Base-by-base conservation (phyloP, 2,329 filamentous ascomycete species). In the Sporothrix variecibatus region DNA sequence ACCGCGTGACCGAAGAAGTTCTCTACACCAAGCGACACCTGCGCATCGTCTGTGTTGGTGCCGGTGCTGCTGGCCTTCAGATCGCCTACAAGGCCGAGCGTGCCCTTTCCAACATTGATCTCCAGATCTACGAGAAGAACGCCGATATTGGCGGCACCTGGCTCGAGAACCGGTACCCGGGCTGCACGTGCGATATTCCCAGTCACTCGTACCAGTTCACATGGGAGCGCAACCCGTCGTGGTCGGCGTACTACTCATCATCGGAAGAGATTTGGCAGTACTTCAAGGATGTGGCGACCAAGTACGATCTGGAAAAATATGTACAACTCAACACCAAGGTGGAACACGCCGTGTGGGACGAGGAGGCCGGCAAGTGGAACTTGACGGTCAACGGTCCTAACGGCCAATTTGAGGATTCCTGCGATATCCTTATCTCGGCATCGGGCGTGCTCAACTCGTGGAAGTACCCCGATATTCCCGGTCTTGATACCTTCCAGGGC, bases 181-280 rank as follows among this genome's bases (percentile, higher is more conserved):
- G 87, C 9, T 88, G 87, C 76, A 82, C 82, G 71, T 89, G 87
- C 78, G 88, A 89, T 77, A 84, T 89, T 40, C 87, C 87, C 12
- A 86, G 84, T 77, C 88, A 90, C 80, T 89, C 87, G 78, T 91
- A 91, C 78, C 88, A 89, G 77, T 90, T 89, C 78, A 87, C 87
- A 2, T 91, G 87, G 85, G 84, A 86, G 73, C 87, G 85, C 11
- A 79, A 80, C n/a, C 78, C 77, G 26, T 72, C 79, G 60, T 83
- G 81, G 81, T 78, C 77, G 2, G 60, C 76, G 8, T 80, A 78
- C 71, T 82, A 80, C 74, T 76, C 80, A 8, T 71, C 71, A 28
- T 72, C 78, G 28, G 58, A 23, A 4, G 78, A 79, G 60, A 79
- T 78, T 20, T 71, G 58, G 31, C 34, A 70, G 26, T 83, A 83